Evolutionary conservation across 2,329 filamentous ascomycete species (phyloP).

Genomic region (Cercospora zeina): DNA sequence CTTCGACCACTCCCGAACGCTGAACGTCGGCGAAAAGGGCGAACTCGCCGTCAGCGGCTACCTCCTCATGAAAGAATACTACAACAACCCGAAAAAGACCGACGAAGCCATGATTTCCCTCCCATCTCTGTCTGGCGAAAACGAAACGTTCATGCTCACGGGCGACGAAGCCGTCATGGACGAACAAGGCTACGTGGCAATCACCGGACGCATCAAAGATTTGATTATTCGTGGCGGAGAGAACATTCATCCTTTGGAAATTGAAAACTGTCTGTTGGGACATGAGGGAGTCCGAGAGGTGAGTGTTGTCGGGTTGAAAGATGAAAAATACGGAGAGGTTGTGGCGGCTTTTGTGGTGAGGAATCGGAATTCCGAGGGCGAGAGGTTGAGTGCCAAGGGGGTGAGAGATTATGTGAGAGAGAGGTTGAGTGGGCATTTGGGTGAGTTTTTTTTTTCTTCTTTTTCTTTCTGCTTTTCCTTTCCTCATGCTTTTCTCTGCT

Average conservation of each 20-base stretch:
- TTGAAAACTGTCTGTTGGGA: constrained; percentile 82
- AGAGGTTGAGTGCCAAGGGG: constrained; percentile 57
- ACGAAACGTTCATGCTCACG: constrained; percentile 79
- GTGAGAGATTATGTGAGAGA: constrained; percentile 71
- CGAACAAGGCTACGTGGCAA: constrained; percentile 75
- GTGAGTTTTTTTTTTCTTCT: constrained; percentile 44
- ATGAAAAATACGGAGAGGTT: constrained; percentile 79
- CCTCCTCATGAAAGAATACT: constrained; percentile 88
- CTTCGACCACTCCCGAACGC: constrained; percentile 56
- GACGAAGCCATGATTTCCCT: constrained; percentile 62
- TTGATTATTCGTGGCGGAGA: constrained; percentile 93
- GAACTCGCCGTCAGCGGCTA: constrained; percentile 85
- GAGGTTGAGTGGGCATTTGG: constrained; percentile 69
- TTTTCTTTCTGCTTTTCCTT: constrained; percentile 1
- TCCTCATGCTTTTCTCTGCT: not conserved
- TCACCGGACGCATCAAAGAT: constrained; percentile 91
- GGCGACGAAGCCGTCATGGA: constrained; percentile 92
- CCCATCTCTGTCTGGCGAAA: constrained; percentile 54
- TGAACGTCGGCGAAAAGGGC: constrained; percentile 68
- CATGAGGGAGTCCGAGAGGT: constrained; percentile 71
- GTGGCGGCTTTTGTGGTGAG: constrained; percentile 80
- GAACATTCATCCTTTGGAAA: constrained; percentile 91
- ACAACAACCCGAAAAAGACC: constrained; percentile 69
- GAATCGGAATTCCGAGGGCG: constrained; percentile 40
- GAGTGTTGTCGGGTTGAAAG: constrained; percentile 79